phyloP scores from a whole-genome alignment of 2,329 filamentous ascomycete species.

The Colletotrichum caudatum region DNA sequence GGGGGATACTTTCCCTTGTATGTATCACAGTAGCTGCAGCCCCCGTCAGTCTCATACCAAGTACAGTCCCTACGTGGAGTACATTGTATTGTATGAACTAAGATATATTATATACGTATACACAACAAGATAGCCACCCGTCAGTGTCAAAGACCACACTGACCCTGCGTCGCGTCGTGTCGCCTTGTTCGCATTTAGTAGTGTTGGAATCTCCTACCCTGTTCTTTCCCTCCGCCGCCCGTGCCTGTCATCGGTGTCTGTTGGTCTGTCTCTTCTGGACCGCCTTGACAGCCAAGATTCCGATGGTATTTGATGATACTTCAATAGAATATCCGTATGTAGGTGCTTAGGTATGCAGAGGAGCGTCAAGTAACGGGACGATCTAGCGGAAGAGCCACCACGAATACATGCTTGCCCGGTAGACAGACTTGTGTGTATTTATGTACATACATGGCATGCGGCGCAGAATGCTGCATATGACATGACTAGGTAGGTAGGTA shows the following conservation, averaged over 20 bases:
- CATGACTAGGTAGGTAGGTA: not conserved
- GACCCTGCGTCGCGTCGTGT: slow-evolving; percentile 2
- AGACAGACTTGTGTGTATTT: too few species aligned
- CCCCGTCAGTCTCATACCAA: slow-evolving; percentile 13
- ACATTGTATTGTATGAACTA: too few species aligned
- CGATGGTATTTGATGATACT: not conserved
- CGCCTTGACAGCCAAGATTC: not conserved
- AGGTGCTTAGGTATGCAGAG: not conserved
- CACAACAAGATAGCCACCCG: slow-evolving; percentile 1
- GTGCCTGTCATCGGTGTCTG: not conserved
- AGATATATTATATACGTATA: too few species aligned
- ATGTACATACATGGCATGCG: not conserved
- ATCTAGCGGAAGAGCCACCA: not conserved
- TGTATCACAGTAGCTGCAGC: not conserved
- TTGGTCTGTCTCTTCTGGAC: not conserved
- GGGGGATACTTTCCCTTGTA: slow-evolving; percentile 20
- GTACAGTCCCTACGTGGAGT: not conserved
- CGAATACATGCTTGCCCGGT: not conserved
- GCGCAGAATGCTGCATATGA: not conserved
- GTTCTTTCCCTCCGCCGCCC: not conserved
- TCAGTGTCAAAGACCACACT: slow-evolving; percentile 31
- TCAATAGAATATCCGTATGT: too few species aligned
- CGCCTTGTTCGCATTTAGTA: not conserved
- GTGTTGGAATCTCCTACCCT: not conserved
- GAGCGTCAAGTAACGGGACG: not conserved